Evolutionary conservation across 345 rosid genomes (phyloP).

Genomic region (Alliaria petiolata): DNA sequence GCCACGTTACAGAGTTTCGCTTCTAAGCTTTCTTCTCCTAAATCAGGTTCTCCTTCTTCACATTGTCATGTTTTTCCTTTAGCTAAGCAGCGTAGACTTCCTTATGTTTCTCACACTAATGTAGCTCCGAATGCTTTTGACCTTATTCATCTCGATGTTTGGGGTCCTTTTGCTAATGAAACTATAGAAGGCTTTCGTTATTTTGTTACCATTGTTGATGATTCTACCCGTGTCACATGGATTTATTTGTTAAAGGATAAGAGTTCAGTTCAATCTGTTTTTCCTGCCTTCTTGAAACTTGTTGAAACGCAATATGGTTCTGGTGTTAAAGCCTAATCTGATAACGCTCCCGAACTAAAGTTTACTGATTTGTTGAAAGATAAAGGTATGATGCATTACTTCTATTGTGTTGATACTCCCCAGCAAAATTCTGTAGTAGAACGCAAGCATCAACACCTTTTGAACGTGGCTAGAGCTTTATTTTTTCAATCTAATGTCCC

Average conservation of each 20-base stretch:
- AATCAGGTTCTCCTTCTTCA: too few species aligned
- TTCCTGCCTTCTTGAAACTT: too few species aligned
- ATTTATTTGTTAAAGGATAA: too few species aligned
- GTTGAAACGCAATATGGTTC: neutral
- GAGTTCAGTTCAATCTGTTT: too few species aligned
- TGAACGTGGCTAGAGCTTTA: neutral
- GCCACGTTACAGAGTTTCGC: too few species aligned
- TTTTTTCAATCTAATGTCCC: too few species aligned
- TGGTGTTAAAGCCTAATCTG: neutral
- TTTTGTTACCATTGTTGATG: neutral
- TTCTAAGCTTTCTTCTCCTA: too few species aligned
- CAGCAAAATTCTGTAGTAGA: too few species aligned
- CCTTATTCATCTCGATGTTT: neutral
- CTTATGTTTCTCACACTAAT: neutral
- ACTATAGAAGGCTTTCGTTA: neutral
- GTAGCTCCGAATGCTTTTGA: neutral
- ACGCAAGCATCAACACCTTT: too few species aligned
- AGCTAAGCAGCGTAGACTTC: neutral
- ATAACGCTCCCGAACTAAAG: too few species aligned
- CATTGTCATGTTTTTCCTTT: neutral
- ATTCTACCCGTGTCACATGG: neutral
- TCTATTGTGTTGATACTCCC: too few species aligned
- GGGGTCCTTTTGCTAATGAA: neutral
- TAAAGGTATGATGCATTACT: neutral
- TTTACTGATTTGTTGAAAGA: neutral